Base-by-base conservation (phyloP, 2,329 filamentous ascomycete genomes). In the Fusarium sp. region DNA sequence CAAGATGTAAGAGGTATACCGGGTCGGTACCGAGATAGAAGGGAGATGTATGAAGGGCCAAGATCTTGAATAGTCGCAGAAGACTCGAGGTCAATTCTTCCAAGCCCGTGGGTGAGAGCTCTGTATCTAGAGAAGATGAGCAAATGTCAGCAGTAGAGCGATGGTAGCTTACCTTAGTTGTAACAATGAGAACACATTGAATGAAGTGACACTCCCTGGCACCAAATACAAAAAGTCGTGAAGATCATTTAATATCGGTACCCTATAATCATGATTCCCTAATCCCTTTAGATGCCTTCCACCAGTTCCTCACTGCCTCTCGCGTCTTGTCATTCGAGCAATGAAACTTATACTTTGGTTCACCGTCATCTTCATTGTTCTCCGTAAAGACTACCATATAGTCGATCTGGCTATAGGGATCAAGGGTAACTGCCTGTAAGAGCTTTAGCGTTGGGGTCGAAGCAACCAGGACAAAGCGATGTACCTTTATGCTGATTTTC, bases 11-110 rank as follows among this genome's bases (percentile, higher is more conserved):
- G 10, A 37, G 6, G 18, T 7, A n/a, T 3, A 6, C 3, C 3
- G 3, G 18, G 6, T 12, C 1, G 10, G 6, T n/a, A 5, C 2
- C n/a, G 3, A 37, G 34, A 0, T 37, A 10, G 18, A n/a, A 4
- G 18, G 6, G 11, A n/a, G 9, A n/a, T 37, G 9, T n/a, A 2
- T n/a, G 10, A 4, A 37, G 5, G 0, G 34, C 18, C 0, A 4
- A n/a, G 18, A 11, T 37, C 18, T 37, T 37, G 34, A 11, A 6
- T n/a, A 37, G 5, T 6, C 16, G 16, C 9, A 37, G 34, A n/a
- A 34, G 9, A 34, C 16, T 34, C 14, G 31, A 10, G 31, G 31
- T 18, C 31, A 34, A 34, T 34, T 18, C 14, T 14, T 34, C 31
- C 14, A 9, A 16, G 7, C 14, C 14, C 7, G 1, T 18, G 14